Percentiles rank a stretch among this genome's conserved stretches.
Evolutionary conservation across 495 filamentous ascomycete species (phyloP).

Genomic region (Astrothelium subdiscretum): DNA sequence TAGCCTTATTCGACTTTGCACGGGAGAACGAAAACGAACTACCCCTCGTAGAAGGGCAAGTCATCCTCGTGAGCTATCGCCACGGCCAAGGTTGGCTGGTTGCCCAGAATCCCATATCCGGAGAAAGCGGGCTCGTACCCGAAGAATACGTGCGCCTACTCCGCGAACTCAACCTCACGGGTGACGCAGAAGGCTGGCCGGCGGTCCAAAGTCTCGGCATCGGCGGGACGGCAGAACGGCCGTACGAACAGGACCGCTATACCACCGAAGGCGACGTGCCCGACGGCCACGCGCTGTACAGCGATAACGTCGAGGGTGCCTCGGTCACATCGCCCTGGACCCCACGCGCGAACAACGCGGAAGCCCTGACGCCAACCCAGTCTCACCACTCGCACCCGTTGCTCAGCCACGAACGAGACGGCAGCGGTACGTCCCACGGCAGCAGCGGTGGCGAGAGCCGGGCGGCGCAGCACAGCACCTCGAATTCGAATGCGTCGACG

Average conservation of each 20-base stretch:
- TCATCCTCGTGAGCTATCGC: constrained; percentile 91
- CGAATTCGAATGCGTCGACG: background rate
- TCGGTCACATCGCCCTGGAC: constrained; percentile 2
- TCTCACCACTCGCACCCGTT: background rate
- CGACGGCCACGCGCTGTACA: too few species aligned
- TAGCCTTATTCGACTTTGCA: constrained; percentile 89
- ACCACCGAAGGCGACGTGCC: background rate
- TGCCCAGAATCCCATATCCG: constrained; percentile 88
- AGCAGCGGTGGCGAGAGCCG: background rate
- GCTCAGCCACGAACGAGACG: background rate
- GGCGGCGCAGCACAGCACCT: background rate
- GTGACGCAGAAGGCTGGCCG: background rate
- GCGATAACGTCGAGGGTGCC: background rate
- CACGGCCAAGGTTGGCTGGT: constrained; percentile 97
- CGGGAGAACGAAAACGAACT: constrained; percentile 96
- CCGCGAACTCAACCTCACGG: constrained; percentile 41
- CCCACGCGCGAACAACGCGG: background rate
- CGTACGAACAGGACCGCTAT: background rate
- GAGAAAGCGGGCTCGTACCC: constrained; percentile 78
- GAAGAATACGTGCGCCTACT: constrained; percentile 93
- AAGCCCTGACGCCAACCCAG: background rate
- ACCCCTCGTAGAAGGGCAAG: constrained; percentile 82
- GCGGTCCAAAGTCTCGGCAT: background rate
- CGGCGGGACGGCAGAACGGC: background rate
- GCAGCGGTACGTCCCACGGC: background rate